Evolutionary conservation across 352 stramenopile genomes (phyloP), one percentile per base, ranked within the genome.

Genomic region (Pythium grandisporangium): DNA sequence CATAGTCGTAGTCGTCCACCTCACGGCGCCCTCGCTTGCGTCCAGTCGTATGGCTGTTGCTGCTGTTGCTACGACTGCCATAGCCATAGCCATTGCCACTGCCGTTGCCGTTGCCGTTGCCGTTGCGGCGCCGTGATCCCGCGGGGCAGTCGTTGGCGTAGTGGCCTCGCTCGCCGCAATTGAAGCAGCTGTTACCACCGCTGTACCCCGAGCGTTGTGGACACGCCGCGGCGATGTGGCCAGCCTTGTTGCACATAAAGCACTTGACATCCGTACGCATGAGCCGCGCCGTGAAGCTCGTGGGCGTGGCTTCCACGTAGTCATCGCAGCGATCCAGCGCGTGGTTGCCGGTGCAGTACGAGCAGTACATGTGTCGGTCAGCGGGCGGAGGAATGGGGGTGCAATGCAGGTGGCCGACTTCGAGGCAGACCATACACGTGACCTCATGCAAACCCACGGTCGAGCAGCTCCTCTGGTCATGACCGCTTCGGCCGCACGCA

Each of bases 391-490:
- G 68, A 34, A 88, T 45, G 1, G 78, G 78, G 3, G 70, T 66
- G 61, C 78, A 89, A 39, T 80, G 65, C 51, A 86, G 45, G 55
- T 91, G 78, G 22, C 75, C 75, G 6, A 53, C 36, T 39, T 66
- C 45, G 7, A 63, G 61, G 42, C 78, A 91, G 33, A 91, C 74
- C 72, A 91, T 89, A 56, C 78, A 91, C 25, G 58, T 77, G 36
- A 81, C 48, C 23, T 56, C 51, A 26, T 54, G 30, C 7, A 54
- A 19, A 17, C 54, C 55, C 7, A 53, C 42, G n/a, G 66, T 65
- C 20, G 68, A 40, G 44, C 70, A 84, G 19, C 68, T 47, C 0
- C 66, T 45, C 32, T 61, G 57, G 22, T 57, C 51, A 37, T 91
- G 78, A 25, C 66, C 73, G 2, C 48, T 29, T n/a, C 70, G 63